Evolutionary conservation across 345 rosid species (phyloP).

Genomic region (Eucalyptus cloeziana): DNA sequence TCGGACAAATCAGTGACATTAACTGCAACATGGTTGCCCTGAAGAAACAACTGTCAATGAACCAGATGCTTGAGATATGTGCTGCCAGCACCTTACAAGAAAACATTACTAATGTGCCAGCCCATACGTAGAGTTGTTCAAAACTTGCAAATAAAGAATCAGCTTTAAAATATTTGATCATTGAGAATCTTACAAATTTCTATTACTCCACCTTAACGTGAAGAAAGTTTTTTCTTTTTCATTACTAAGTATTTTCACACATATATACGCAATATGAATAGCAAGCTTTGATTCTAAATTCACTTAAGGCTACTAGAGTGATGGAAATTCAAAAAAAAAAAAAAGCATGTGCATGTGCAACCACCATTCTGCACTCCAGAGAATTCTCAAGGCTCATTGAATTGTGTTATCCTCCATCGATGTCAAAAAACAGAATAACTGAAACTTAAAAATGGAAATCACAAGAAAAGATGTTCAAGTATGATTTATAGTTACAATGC

Average conservation of each 20-base stretch:
- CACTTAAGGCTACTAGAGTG: not conserved
- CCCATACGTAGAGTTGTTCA: not conserved
- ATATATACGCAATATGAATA: not conserved
- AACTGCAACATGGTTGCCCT: not conserved
- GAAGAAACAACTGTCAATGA: not conserved
- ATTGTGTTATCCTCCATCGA: not conserved
- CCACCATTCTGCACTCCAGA: not conserved
- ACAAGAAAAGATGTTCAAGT: not conserved
- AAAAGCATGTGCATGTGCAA: not conserved
- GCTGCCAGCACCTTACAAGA: not conserved
- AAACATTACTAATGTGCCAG: not conserved
- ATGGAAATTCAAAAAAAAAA: not conserved
- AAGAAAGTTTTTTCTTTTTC: not conserved
- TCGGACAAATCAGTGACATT: not conserved
- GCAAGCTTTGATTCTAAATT: not conserved
- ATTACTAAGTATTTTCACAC: not conserved
- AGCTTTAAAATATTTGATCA: not conserved
- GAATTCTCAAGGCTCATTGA: not conserved
- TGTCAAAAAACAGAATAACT: not conserved
- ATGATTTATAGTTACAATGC: not conserved
- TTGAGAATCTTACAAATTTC: not conserved
- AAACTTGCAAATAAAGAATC: not conserved
- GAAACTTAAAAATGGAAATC: not conserved
- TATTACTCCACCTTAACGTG: not conserved
- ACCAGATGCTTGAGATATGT: not conserved